phyloP scores from a whole-genome alignment of 257 asterid species.

The Lantana camara region DNA sequence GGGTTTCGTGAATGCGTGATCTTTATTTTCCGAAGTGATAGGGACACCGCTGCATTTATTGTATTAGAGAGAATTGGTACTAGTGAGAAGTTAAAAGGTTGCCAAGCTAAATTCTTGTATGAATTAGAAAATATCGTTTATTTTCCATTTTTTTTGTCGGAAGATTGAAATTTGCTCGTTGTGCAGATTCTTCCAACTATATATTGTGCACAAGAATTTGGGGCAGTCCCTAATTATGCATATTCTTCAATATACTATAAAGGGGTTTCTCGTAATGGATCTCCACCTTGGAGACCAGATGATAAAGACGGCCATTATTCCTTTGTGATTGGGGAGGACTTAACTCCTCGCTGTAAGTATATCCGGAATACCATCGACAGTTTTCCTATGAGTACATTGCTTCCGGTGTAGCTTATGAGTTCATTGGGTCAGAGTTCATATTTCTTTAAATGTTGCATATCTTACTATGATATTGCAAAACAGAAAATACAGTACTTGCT shows the following conservation, averaged over 20 bases:
- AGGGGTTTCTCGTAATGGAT: conserved; percentile 65
- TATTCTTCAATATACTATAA: conserved; percentile 78
- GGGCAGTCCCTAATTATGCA: conserved; percentile 57
- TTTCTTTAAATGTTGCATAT: background rate
- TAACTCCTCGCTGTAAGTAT: conserved; percentile 91
- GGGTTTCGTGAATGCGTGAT: conserved; percentile 17
- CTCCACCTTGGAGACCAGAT: conserved; percentile 89
- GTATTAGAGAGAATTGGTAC: too few relatives aligned
- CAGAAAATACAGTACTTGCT: background rate
- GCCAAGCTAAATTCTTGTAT: conserved; percentile 13
- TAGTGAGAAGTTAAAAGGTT: conserved; percentile 5
- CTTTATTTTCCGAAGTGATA: too few relatives aligned
- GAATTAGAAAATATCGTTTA: background rate
- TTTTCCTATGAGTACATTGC: conserved; percentile 10
- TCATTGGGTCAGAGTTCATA: background rate
- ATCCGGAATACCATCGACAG: conserved; percentile 13
- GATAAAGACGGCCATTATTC: conserved; percentile 89
- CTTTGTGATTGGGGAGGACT: conserved; percentile 74
- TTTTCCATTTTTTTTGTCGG: conserved; percentile 18
- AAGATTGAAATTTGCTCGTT: conserved; percentile 33
- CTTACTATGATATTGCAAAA: background rate
- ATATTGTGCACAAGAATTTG: conserved; percentile 68
- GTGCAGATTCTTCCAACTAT: conserved; percentile 72
- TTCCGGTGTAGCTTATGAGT: background rate
- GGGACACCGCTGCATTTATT: background rate